Percentiles rank a stretch among this genome's conserved stretches.
Evolutionary conservation across 2,329 filamentous ascomycete genomes (phyloP).

Genomic region (Stachybotrys chlorohalonatus): DNA sequence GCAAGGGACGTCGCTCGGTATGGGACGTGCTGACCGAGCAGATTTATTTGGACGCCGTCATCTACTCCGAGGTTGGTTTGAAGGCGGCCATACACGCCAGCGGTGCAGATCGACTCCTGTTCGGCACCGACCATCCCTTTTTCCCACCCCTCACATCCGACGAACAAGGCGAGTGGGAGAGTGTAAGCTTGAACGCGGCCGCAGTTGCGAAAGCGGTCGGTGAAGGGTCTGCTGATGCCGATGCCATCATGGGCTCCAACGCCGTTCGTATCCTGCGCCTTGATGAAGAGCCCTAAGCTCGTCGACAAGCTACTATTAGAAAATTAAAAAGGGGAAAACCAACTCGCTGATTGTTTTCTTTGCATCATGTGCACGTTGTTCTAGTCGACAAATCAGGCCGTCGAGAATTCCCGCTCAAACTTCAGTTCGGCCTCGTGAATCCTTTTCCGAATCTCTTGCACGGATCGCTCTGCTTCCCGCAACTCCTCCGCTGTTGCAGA

Average conservation of each 20-base stretch:
- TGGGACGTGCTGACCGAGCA: constrained; percentile 58
- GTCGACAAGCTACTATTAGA: constrained; percentile 7
- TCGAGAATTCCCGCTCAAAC: constrained; percentile 19
- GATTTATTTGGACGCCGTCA: constrained; percentile 79
- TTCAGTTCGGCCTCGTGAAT: constrained; percentile 28
- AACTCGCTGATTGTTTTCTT: neutral
- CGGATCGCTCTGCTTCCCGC: constrained; percentile 17
- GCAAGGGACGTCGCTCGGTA: constrained; percentile 35
- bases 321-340: constrained; percentile 1
- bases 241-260: constrained; percentile 51
- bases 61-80: constrained; percentile 68
- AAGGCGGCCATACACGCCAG: constrained; percentile 60
- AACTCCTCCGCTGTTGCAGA: constrained; percentile 15
- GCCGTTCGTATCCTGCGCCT: constrained; percentile 42
- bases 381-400: neutral
- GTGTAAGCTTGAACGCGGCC: constrained; percentile 44
- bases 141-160: constrained; percentile 64
- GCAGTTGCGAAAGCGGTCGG: constrained; percentile 46
- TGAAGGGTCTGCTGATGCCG: constrained; percentile 32
- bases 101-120: constrained; percentile 63
- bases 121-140: constrained; percentile 78
- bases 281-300: constrained; percentile 6
- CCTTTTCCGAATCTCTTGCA: constrained; percentile 19
- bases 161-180: constrained; percentile 59
- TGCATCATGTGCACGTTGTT: neutral